phyloP scores from a whole-genome alignment of 495 filamentous ascomycete genomes.

The Articulospora tetracladia region DNA sequence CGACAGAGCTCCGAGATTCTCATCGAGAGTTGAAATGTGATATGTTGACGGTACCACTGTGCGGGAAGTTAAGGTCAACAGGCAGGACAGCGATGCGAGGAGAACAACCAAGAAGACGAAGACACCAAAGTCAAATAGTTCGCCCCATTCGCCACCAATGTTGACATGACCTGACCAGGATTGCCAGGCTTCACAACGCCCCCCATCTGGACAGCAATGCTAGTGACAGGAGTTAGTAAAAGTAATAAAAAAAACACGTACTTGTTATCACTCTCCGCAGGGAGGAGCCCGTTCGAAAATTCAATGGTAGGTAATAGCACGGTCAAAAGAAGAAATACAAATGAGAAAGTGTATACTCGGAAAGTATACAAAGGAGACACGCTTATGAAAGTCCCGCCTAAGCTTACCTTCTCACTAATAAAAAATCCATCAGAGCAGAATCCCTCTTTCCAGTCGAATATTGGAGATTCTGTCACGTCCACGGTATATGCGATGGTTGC shows the following conservation, averaged over 20 bases:
- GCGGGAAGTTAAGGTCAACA: conserved; percentile 80
- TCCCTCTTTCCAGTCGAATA: conserved; percentile 90
- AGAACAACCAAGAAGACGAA: conserved; percentile 67
- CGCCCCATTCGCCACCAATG: conserved; percentile 42
- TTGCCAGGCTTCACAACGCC: conserved; percentile 66
- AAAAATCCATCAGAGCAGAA: conserved; percentile 75
- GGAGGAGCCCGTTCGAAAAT: too few relatives aligned
- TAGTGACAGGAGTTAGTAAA: conserved; percentile 22
- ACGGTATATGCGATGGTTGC: conserved; percentile 86
- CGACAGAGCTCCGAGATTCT: conserved; percentile 54
- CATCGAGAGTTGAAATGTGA: conserved; percentile 81
- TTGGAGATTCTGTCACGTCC: conserved; percentile 74
- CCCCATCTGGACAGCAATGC: conserved; percentile 69
- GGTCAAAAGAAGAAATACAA: not conserved
- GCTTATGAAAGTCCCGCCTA: too few relatives aligned
- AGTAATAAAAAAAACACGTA: not conserved
- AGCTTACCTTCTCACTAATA: conserved; percentile 56
- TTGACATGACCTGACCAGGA: conserved; percentile 70
- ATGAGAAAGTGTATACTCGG: not conserved
- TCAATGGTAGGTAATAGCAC: too few relatives aligned
- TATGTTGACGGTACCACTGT: conserved; percentile 88
- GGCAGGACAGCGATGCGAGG: conserved; percentile 72
- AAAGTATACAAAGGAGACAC: too few relatives aligned
- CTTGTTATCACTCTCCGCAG: too few relatives aligned
- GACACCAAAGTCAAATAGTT: conserved; percentile 68